Evolutionary conservation across 225 moss, liverwort and hornwort genomes (phyloP).

Genomic region (Sphagnum tenellum): DNA sequence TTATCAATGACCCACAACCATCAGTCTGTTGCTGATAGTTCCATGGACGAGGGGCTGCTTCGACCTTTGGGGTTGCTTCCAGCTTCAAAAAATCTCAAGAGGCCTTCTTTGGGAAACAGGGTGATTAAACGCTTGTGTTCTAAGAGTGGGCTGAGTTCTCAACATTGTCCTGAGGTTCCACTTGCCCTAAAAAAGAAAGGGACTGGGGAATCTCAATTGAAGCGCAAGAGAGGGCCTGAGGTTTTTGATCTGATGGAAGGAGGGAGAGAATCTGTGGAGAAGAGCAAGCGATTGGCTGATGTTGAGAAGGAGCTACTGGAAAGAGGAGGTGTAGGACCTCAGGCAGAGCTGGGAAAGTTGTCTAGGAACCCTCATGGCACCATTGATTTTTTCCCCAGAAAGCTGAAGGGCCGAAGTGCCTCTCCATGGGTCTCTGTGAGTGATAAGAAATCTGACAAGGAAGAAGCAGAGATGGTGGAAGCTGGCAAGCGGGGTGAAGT

Average conservation of each 20-base stretch:
- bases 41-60: background rate
- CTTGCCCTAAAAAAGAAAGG: too few relatives aligned
- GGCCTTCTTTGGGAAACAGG: background rate
- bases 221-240: slow-evolving; percentile 3
- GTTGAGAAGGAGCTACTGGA: slow-evolving; percentile 4
- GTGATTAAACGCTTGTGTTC: too few relatives aligned
- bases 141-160: background rate
- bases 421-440: background rate
- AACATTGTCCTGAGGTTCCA: background rate
- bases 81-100: background rate
- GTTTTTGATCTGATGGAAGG: background rate
- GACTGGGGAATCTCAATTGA: background rate
- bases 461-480: too few relatives aligned
- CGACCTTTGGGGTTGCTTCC: background rate
- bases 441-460: background rate
- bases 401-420: background rate
- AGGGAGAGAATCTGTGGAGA: slow-evolving; percentile 1
- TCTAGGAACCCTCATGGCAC: background rate
- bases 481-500: too few relatives aligned
- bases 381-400: background rate
- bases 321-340: slow-evolving; percentile 5
- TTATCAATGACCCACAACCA: slow-evolving; percentile 7
- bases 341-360: background rate
- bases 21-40: slow-evolving; percentile 1
- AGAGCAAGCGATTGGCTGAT: slow-evolving; percentile 5